Percentiles rank a stretch among this genome's conserved stretches.
Evolutionary conservation across 306 rosid species (phyloP).

Genomic region (Inga laurina): DNA sequence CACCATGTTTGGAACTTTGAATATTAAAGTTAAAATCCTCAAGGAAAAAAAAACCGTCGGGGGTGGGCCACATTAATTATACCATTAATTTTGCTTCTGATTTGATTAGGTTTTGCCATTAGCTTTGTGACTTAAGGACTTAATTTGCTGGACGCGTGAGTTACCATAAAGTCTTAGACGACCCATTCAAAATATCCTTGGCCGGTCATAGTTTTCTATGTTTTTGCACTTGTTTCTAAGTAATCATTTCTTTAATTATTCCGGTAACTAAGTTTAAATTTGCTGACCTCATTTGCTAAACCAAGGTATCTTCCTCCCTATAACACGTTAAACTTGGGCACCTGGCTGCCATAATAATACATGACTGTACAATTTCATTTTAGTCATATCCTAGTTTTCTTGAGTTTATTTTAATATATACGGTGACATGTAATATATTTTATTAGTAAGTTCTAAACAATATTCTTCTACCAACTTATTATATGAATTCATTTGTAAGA

Average conservation of each 20-base stretch:
- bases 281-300: not conserved
- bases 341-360: not conserved
- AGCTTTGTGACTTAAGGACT: not conserved
- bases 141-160: slow-evolving; percentile 16
- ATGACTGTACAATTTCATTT: not conserved
- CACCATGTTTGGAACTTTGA: not conserved
- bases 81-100: not conserved
- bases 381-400: not conserved
- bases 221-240: not conserved
- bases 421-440: not conserved
- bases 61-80: not conserved
- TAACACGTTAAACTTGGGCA: not conserved
- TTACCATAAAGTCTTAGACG: not conserved
- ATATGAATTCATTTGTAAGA: not conserved
- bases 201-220: not conserved
- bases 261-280: not conserved
- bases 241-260: not conserved
- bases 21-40: not conserved
- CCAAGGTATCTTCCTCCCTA: not conserved
- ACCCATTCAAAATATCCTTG: slow-evolving; percentile 1
- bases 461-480: not conserved
- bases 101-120: not conserved
- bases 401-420: not conserved
- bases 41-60: not conserved
- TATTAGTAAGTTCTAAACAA: not conserved